Percentiles rank a stretch among this genome's conserved stretches.
Evolutionary conservation across 306 rosid species (phyloP).

Genomic region (Vicia faba): DNA sequence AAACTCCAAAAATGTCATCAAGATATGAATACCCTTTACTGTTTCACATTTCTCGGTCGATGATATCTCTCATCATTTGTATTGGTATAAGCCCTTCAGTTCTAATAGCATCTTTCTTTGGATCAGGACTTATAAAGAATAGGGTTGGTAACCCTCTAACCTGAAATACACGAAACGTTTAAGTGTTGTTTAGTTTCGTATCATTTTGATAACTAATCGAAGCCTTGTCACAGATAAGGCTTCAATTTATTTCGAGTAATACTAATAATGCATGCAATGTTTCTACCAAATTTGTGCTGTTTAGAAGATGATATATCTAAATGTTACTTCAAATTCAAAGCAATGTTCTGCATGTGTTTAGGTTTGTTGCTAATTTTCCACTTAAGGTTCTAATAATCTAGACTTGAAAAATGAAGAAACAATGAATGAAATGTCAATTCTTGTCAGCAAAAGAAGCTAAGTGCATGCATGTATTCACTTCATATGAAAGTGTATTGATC

Average conservation of each 20-base stretch:
- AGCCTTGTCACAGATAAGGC: no score
- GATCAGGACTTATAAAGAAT: conserved; percentile 78
- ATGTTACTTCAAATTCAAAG: no score
- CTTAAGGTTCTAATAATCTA: conserved; percentile 30
- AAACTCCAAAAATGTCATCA: conserved; percentile 24
- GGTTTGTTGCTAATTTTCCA: conserved; percentile 29
- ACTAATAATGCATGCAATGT: background rate
- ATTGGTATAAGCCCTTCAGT: conserved; percentile 93
- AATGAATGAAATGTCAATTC: background rate
- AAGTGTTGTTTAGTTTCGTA: background rate
- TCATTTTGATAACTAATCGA: background rate
- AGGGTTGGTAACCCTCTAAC: conserved; percentile 90
- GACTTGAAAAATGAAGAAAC: conserved; percentile 2
- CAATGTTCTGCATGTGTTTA: conserved; percentile 4
- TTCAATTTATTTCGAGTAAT: background rate
- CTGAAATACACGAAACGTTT: conserved; percentile 43
- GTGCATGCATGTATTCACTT: background rate
- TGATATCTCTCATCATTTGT: conserved; percentile 91
- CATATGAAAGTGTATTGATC: background rate
- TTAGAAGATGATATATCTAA: no score
- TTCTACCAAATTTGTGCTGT: background rate
- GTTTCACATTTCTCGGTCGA: conserved; percentile 72
- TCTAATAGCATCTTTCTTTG: conserved; percentile 79
- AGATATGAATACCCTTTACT: conserved; percentile 21
- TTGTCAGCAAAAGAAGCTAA: background rate